Evolutionary conservation across 768 basidiomycete genomes (phyloP), one percentile per base, ranked within the genome.

Genomic region (Xerocomellus dryophilus): DNA sequence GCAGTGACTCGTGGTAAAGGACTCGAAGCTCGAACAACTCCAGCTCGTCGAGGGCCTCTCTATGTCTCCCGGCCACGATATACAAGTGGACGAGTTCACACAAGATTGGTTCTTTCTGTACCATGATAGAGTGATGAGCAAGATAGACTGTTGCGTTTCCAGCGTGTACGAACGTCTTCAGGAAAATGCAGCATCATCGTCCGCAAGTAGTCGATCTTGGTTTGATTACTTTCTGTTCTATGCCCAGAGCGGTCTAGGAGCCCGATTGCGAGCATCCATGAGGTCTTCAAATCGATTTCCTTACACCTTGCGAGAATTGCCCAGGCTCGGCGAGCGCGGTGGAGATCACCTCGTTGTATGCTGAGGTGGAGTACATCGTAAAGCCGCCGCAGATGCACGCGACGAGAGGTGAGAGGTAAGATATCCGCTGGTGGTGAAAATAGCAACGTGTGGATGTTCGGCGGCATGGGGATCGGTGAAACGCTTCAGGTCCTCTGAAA

Each of bases 31-130:
- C 81, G 59, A 71, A 93, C 91, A 94, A 77, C 65, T 94, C 90
- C 12, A 96, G 73, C 66, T 97, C 90, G 56, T 92, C 88, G 50
- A 93, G 72, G 1, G 93, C 94, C 49, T 86, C 82, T 51, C 78
- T 76, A 61, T 88, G 76, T 63, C 77, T 78, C 5, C 75, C 78
- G 18, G 76, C 67, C 18, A 79, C 60, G 51, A 93, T 82, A 20
- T 93, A 74, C 31, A 82, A 76, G 23, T 93, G 76, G 10, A 88
- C 73, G 4, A 95, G 71, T 64, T 95, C 92, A 61, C 82, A 81
- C 10, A 97, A 74, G 39, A 96, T 83, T 23, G 71, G 58, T 69
- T 91, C 87, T 62, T 82, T 82, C 93, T 96, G 62, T 23, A 39
- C 8, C 10, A 43, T 18, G 31, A 25, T 17, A 49, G 45, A 18